These are phyloP conservation scores for Colletotrichum zoysiae DNA, from an alignment of 2,329 filamentous ascomycete genomes.

Conservation along the genomic window DNA sequence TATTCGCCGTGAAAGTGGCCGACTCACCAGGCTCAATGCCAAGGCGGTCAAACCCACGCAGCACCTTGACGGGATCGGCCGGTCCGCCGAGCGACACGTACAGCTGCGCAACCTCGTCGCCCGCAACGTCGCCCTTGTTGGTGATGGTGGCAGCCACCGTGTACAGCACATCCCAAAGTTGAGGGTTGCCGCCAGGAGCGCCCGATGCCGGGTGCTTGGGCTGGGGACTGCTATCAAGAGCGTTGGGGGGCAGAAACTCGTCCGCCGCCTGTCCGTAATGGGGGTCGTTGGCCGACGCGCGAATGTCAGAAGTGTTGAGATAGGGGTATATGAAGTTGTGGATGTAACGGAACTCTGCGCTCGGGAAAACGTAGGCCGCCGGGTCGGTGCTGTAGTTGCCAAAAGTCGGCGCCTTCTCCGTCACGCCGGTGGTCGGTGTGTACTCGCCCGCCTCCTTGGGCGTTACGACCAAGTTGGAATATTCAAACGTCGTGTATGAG, in stretches of 20 bases:
- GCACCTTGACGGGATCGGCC: conserved; percentile 73
- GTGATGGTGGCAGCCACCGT: conserved; percentile 75
- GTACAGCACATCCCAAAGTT: conserved; percentile 77
- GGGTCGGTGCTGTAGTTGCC: conserved; percentile 74
- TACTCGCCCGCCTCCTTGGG: conserved; percentile 66
- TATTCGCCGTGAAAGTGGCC: conserved; percentile 72
- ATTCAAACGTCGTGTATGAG: conserved; percentile 83
- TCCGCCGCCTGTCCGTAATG: conserved; percentile 70
- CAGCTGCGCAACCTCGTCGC: conserved; percentile 81
- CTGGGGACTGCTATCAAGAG: conserved; percentile 68
- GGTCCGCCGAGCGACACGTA: conserved; percentile 86
- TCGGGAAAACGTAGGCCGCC: conserved; percentile 77
- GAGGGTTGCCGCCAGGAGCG: conserved; percentile 72
- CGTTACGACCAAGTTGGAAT: conserved; percentile 74
- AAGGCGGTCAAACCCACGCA: conserved; percentile 87
- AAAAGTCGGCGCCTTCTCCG: conserved; percentile 72
- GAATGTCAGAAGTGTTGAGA: conserved; percentile 71
- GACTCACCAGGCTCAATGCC: conserved; percentile 77
- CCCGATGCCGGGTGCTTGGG: conserved; percentile 63
- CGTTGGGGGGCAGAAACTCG: conserved; percentile 71
- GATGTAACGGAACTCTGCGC: conserved; percentile 62
- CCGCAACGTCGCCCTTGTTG: conserved; percentile 75
- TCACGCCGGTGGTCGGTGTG: conserved; percentile 70
- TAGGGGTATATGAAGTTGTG: conserved; percentile 77
- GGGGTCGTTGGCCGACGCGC: conserved; percentile 68